Evolutionary conservation across 495 filamentous ascomycete genomes (phyloP).

Genomic region (Talaromyces stipitatus): DNA sequence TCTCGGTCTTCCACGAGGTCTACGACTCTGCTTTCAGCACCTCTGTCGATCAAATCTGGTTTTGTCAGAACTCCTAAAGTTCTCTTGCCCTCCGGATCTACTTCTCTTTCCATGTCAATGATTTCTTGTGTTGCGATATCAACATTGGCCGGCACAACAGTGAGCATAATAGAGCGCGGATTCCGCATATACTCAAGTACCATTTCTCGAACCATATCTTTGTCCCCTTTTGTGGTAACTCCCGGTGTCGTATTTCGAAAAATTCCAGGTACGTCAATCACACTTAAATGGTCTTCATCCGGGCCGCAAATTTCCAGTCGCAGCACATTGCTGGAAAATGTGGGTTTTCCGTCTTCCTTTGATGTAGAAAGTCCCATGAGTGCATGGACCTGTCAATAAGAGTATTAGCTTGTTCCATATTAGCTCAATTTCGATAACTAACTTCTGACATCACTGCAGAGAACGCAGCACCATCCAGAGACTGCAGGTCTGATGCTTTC

Average conservation of each 20-base stretch:
- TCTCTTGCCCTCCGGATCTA: conserved; percentile 33
- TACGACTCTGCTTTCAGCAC: not conserved
- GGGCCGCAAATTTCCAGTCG: conserved; percentile 56
- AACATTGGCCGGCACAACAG: conserved; percentile 47
- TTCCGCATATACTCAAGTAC: conserved; percentile 51
- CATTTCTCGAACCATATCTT: conserved; percentile 41
- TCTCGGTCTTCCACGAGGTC: not conserved
- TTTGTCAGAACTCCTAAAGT: conserved; percentile 49
- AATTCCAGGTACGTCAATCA: conserved; percentile 62
- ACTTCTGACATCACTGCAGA: conserved; percentile 19
- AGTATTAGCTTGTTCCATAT: not conserved
- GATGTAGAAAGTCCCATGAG: not conserved
- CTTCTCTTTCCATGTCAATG: conserved; percentile 25
- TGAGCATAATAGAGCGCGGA: conserved; percentile 52
- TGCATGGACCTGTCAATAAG: not conserved
- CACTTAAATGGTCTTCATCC: conserved; percentile 48
- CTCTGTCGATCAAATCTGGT: conserved; percentile 28
- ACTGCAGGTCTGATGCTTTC: conserved; percentile 3
- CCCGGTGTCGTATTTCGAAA: conserved; percentile 29
- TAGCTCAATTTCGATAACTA: not conserved
- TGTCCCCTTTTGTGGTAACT: conserved; percentile 33
- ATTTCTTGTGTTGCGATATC: conserved; percentile 45
- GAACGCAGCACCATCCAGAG: conserved; percentile 12
- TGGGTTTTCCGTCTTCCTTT: not conserved
- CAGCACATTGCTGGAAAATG: conserved; percentile 51